Evolutionary conservation across 345 rosid species (phyloP).

Genomic region (Populus pruinosa): DNA sequence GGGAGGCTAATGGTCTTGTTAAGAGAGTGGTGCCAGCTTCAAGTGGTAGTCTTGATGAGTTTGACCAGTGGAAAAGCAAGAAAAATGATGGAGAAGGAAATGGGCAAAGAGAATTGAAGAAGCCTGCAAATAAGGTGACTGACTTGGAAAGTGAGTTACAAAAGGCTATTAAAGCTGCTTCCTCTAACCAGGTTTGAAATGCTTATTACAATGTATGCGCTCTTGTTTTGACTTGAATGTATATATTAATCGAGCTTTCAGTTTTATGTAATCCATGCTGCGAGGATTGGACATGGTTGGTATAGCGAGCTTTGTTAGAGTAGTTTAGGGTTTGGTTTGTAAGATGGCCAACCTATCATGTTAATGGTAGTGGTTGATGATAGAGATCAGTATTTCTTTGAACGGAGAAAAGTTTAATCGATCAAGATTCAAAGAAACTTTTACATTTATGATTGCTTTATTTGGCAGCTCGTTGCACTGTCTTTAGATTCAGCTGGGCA

Average conservation of each 20-base stretch:
- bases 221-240: constrained; percentile 1
- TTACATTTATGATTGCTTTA: neutral
- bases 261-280: neutral
- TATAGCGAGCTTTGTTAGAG: neutral
- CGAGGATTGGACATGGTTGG: neutral
- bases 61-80: constrained; percentile 37
- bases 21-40: constrained; percentile 21
- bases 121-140: constrained; percentile 23
- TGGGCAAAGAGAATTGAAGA: constrained; percentile 26
- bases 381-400: neutral
- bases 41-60: constrained; percentile 30
- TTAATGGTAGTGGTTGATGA: neutral
- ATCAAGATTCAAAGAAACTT: neutral
- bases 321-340: neutral
- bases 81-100: constrained; percentile 29
- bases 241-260: constrained; percentile 7
- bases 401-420: neutral
- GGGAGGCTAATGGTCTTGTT: constrained; percentile 22
- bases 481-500: neutral
- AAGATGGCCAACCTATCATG: neutral
- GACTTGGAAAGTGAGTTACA: constrained; percentile 56
- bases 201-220: neutral
- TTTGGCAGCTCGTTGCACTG: neutral
- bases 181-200: constrained; percentile 21
- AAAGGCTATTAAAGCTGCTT: constrained; percentile 55